Percentiles rank a stretch among this genome's conserved stretches.
Evolutionary conservation across 441 rosid species (phyloP).

Genomic region (Adansonia madagascariensis): DNA sequence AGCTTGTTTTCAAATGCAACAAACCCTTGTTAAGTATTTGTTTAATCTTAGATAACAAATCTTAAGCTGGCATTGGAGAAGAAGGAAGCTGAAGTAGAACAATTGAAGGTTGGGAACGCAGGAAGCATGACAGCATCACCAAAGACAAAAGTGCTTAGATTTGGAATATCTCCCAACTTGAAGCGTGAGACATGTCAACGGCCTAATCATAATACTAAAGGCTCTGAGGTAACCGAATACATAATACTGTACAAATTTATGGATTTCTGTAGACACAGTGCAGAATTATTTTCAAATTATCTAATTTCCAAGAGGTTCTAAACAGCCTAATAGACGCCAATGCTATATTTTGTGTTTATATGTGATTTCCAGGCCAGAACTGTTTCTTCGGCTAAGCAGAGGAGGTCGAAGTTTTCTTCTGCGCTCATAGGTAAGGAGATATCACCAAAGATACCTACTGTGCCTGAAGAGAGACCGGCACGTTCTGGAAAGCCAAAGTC

Average conservation of each 20-base stretch:
- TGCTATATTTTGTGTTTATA: constrained; percentile 33
- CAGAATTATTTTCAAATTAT: not conserved
- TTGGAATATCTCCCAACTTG: constrained; percentile 41
- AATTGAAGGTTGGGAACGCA: constrained; percentile 48
- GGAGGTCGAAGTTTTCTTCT: constrained; percentile 72
- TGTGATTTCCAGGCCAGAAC: constrained; percentile 62
- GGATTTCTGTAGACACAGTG: not conserved
- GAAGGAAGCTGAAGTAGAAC: constrained; percentile 89
- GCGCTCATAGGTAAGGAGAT: constrained; percentile 61
- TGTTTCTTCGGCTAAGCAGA: constrained; percentile 80
- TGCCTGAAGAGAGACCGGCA: constrained; percentile 52
- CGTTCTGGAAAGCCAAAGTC: constrained; percentile 54
- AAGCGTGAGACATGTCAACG: constrained; percentile 62
- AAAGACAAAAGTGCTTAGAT: constrained; percentile 72
- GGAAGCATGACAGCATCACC: constrained; percentile 55
- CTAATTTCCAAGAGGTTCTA: not conserved
- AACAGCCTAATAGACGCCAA: constrained; percentile 14
- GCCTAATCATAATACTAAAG: constrained; percentile 51
- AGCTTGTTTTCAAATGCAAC: constrained; percentile 5
- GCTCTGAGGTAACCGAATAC: constrained; percentile 55
- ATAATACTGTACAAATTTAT: not conserved
- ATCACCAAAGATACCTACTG: constrained; percentile 45
- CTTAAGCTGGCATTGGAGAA: constrained; percentile 73
- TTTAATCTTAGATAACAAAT: constrained; percentile 61
- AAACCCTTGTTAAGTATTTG: constrained; percentile 7